Evolutionary conservation across 805 yeast genomes (phyloP).

Genomic region (Ogataea naganishii): DNA sequence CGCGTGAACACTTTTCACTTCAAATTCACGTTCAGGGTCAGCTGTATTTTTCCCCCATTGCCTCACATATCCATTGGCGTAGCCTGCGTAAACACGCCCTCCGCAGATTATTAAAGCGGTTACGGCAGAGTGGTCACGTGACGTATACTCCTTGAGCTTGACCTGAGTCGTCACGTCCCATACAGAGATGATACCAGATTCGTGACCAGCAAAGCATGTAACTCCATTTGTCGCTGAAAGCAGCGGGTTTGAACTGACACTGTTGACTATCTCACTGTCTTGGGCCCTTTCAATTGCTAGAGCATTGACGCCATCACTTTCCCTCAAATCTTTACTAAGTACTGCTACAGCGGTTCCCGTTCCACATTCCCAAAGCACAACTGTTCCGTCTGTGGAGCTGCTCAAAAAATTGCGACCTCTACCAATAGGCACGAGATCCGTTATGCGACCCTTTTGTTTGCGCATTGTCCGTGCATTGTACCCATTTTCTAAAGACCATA

Average conservation of each 20-base stretch:
- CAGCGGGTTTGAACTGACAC: constrained; percentile 1
- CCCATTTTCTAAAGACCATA: constrained; percentile 50
- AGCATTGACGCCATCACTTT: constrained; percentile 27
- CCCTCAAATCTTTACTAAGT: constrained; percentile 26
- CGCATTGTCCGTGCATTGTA: constrained; percentile 39
- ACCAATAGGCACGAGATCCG: constrained; percentile 45
- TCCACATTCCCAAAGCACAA: constrained; percentile 66
- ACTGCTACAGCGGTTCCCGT: constrained; percentile 35
- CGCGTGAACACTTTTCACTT: constrained; percentile 8
- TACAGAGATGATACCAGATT: constrained; percentile 28
- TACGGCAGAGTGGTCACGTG: constrained; percentile 6
- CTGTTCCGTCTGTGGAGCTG: constrained; percentile 44
- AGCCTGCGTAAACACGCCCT: constrained; percentile 9
- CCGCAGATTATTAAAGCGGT: constrained; percentile 4
- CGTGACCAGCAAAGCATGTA: constrained; percentile 33
- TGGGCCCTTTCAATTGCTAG: constrained; percentile 8
- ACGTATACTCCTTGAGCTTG: constrained; percentile 14
- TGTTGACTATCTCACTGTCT: constrained; percentile 1
- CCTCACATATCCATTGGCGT: constrained; percentile 9
- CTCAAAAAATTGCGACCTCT: constrained; percentile 61
- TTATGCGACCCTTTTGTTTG: constrained; percentile 41
- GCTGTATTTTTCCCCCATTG: constrained; percentile 3
- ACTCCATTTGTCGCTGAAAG: constrained; percentile 21
- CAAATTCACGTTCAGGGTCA: constrained; percentile 8
- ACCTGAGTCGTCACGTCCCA: constrained; percentile 31